phyloP scores from a whole-genome alignment of 148 eudicot species.

The Bassia scoparia region DNA sequence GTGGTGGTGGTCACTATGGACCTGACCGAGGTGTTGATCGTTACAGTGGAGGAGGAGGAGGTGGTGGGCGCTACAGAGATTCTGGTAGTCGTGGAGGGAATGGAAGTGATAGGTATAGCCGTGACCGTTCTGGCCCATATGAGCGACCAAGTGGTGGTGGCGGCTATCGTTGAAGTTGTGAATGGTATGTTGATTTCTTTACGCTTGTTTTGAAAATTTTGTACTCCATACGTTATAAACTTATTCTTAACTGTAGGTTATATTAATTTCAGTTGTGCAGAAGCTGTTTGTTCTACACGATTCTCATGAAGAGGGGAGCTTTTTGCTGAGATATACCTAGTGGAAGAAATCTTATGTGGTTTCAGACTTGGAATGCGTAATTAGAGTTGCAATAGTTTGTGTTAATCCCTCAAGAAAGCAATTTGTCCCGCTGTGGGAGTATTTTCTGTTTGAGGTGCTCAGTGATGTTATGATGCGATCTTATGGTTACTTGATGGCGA shows the following conservation, averaged over 20 bases:
- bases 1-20: constrained; percentile 58
- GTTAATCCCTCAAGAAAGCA: constrained; percentile 33
- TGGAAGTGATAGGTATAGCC: constrained; percentile 58
- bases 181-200: constrained; percentile 22
- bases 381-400: constrained; percentile 46
- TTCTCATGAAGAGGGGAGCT: constrained; percentile 21
- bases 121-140: constrained; percentile 96
- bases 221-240: neutral
- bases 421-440: constrained; percentile 35
- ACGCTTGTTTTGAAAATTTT: constrained; percentile 12
- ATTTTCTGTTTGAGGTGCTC: constrained; percentile 39
- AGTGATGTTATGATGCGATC: constrained; percentile 47
- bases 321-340: constrained; percentile 34
- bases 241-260: constrained; percentile 13
- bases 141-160: constrained; percentile 58
- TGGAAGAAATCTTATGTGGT: constrained; percentile 42
- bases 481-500: constrained; percentile 57
- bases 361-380: constrained; percentile 52
- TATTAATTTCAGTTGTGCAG: constrained; percentile 40
- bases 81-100: constrained; percentile 69
- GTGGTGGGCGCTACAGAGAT: constrained; percentile 62
- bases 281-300: constrained; percentile 22
- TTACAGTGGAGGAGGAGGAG: constrained; percentile 52
- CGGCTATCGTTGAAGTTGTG: constrained; percentile 40
- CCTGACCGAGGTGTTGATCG: constrained; percentile 48